Base-by-base conservation (phyloP, 1,139 yeast genomes). In the Geotrichum candidum region DNA sequence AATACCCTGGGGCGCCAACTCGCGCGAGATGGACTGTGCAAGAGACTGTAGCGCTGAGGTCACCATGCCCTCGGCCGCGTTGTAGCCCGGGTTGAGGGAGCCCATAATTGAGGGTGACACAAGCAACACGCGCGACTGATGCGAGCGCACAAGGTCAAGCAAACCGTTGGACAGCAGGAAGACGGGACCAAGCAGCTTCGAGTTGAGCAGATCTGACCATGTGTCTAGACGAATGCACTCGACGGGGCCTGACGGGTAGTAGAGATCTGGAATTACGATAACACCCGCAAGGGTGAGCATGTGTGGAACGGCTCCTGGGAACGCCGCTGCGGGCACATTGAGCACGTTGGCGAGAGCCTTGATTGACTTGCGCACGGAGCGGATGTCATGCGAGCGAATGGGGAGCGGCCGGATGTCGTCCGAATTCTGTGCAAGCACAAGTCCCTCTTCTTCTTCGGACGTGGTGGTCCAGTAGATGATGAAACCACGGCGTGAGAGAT, bases 401-500 rank as follows among this genome's bases (percentile, higher is more conserved):
- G 76, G 82, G 75, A 75, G 81, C 67, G 80, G 85, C 71, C 77
- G 83, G 73, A 82, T 85, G 69, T 84, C 87, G 4, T 83, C 74
- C 50, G 79, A 77, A 55, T 79, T 76, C 65, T 82, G 84, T 57
- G 81, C 78, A 65, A 81, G 83, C 54, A 89, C 82, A 62, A 84
- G 80, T 64, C 78, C 82, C 60, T 82, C 79, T 67, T 88, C 95
- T 57, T 81, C 82, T 10, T 83, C 85, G 64, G 87, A 86, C 11
- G 85, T 75, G 2, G 88, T 84, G 0, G 95, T 86, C 67, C 90
- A 79, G 72, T 87, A 90, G 3, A 90, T 91, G 45, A 90, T 85
- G 70, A 88, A 88, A 1, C 96, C 96, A 61, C 96, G 77, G 57
- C 82, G 82, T 66, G 88, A 91, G 67, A 90, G 80, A 70, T 90